Conservation (phyloP, 495 filamentous ascomycete genomes). For the Daldinia vernicosa region DNA sequence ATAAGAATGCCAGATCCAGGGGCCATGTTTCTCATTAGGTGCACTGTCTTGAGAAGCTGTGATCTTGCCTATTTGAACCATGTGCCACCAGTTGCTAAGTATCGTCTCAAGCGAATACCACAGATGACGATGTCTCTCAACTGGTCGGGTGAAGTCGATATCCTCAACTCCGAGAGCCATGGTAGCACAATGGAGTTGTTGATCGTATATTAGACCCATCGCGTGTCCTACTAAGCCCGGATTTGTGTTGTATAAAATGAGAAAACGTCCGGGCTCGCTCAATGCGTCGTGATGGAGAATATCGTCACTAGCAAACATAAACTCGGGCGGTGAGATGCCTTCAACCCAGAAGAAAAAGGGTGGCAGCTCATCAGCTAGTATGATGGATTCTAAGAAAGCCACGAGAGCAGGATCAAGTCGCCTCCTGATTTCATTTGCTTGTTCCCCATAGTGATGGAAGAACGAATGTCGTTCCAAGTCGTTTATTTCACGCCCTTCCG, state of each 20-base stretch:
- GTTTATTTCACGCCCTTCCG: conserved; percentile 26
- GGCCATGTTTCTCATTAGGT: conserved; percentile 32
- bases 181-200: conserved; percentile 30
- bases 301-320: conserved; percentile 3
- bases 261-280: conserved; percentile 15
- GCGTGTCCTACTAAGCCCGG: conserved; percentile 18
- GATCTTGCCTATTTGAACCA: conserved; percentile 47
- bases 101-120: conserved; percentile 54
- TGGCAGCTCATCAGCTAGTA: conserved; percentile 25
- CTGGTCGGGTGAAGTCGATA: conserved; percentile 21
- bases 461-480: conserved; percentile 23
- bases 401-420: conserved; percentile 43
- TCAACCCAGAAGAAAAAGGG: conserved; percentile 27
- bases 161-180: conserved; percentile 39
- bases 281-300: not conserved
- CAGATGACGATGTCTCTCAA: conserved; percentile 30
- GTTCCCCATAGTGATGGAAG: conserved; percentile 31
- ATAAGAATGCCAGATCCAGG: conserved; percentile 41
- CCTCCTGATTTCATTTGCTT: conserved; percentile 30
- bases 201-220: conserved; percentile 36
- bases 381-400: conserved; percentile 43
- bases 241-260: conserved; percentile 33
- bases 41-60: conserved; percentile 29
- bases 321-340: not conserved
- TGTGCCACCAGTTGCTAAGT: conserved; percentile 51